A percentile compares a stretch with the other conserved stretches of the same genome.
Conservation (phyloP, 2,329 filamentous ascomycete genomes). For the Fusarium marasasianum region DNA sequence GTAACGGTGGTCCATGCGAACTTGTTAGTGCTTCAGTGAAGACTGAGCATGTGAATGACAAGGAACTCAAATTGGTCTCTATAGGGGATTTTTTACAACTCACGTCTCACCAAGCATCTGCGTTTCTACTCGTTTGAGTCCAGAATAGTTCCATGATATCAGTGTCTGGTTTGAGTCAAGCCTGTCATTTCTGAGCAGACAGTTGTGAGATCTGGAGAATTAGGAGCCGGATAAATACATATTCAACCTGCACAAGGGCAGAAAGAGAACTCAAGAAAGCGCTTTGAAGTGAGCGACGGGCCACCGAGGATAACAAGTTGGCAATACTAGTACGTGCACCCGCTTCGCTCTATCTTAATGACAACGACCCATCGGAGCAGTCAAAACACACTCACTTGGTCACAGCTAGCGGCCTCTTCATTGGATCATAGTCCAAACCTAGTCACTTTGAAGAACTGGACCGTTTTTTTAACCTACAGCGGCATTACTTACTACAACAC, state of each 20-base stretch:
- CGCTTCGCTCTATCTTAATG: not conserved
- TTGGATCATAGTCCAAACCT: constrained; percentile 4
- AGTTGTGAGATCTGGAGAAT: not conserved
- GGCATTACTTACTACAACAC: not conserved
- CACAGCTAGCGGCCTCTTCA: not conserved
- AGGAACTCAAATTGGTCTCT: not conserved
- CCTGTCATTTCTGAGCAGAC: not conserved
- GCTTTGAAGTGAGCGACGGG: not conserved
- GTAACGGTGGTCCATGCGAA: not conserved
- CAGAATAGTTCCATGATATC: not conserved
- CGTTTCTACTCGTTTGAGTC: not conserved
- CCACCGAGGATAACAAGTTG: not conserved
- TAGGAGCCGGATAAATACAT: not conserved
- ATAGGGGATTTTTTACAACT: not conserved
- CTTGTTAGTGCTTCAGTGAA: not conserved
- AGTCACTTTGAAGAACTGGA: not conserved
- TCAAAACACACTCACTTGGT: not conserved
- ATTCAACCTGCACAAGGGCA: not conserved
- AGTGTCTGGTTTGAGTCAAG: not conserved
- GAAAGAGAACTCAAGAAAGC: not conserved
- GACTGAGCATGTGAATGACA: not conserved
- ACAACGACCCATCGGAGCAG: not conserved
- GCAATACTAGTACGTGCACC: not conserved
- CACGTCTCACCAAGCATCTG: not conserved
- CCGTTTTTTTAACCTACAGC: not conserved